Percentiles rank a stretch among this genome's conserved stretches.
Conservation (phyloP, 1,284 basidiomycete genomes). For the Leucoagaricus sp. region DNA sequence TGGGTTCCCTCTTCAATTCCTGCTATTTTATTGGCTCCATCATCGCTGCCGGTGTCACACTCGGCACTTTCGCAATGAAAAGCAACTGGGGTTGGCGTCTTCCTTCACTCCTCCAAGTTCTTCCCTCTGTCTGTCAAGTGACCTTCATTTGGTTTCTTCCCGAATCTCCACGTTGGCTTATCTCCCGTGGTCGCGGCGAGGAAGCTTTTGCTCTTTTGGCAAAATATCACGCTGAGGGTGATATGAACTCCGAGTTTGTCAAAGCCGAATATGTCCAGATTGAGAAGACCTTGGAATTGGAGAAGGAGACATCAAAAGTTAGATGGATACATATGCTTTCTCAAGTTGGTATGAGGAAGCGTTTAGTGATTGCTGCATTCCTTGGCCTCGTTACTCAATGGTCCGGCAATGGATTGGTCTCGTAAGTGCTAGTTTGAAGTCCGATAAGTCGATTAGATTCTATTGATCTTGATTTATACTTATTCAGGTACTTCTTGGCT, state of each 20-base stretch:
- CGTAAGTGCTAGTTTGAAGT: slow-evolving; percentile 42
- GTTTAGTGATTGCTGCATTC: slow-evolving; percentile 45
- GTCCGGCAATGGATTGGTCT: slow-evolving; percentile 56
- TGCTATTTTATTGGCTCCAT: slow-evolving; percentile 52
- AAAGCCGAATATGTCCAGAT: slow-evolving; percentile 57
- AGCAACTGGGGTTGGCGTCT: slow-evolving; percentile 58
- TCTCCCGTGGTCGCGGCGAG: slow-evolving; percentile 49
- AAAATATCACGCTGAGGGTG: slow-evolving; percentile 54
- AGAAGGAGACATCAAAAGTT: slow-evolving; percentile 41
- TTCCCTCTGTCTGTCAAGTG: slow-evolving; percentile 50
- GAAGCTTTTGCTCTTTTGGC: slow-evolving; percentile 50
- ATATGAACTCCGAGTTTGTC: slow-evolving; percentile 47
- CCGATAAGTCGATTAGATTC: no score
- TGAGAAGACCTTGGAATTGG: slow-evolving; percentile 49
- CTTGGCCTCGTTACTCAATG: slow-evolving; percentile 53
- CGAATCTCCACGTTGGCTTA: slow-evolving; percentile 63
- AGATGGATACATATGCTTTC: slow-evolving; percentile 46
- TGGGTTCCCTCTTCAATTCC: slow-evolving; percentile 51
- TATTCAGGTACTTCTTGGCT: slow-evolving; percentile 46
- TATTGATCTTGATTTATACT: no score
- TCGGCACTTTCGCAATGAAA: slow-evolving; percentile 48
- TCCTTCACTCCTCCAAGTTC: slow-evolving; percentile 55
- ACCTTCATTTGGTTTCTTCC: slow-evolving; percentile 51
- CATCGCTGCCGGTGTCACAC: slow-evolving; percentile 45
- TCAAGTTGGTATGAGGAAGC: slow-evolving; percentile 51